These are phyloP conservation scores for Mucor racemosus DNA, from an alignment of 371 early-diverging fungal genomes.

Conservation along the genomic window DNA sequence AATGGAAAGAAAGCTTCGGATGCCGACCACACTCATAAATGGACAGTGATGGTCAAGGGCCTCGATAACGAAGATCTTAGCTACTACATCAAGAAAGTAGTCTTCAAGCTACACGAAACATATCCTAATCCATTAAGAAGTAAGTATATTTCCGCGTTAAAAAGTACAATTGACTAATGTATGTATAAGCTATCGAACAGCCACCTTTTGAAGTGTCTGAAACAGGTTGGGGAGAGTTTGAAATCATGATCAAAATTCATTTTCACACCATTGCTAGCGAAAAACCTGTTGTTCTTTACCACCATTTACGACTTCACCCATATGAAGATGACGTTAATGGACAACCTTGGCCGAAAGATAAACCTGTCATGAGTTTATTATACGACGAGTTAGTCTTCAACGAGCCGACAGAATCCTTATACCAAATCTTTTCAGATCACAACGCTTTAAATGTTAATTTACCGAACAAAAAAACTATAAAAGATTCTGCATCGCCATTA, in stretches of 20 bases:
- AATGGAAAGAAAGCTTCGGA: slow-evolving; percentile 67
- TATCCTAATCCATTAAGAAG: slow-evolving; percentile 86
- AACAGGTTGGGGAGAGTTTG: slow-evolving; percentile 99
- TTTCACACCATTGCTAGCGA: slow-evolving; percentile 80
- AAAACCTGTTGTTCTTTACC: slow-evolving; percentile 82
- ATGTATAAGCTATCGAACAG: slow-evolving; percentile 66
- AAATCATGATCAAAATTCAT: slow-evolving; percentile 89
- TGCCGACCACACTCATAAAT: slow-evolving; percentile 82
- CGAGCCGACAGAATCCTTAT: slow-evolving; percentile 86
- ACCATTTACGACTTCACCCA: slow-evolving; percentile 84
- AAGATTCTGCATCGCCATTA: slow-evolving; percentile 38
- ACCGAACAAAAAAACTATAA: slow-evolving; percentile 43
- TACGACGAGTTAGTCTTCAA: slow-evolving; percentile 91
- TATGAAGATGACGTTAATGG: slow-evolving; percentile 71
- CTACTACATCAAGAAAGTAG: slow-evolving; percentile 86
- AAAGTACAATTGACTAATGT: background rate
- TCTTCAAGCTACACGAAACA: slow-evolving; percentile 96
- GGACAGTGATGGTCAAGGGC: slow-evolving; percentile 89
- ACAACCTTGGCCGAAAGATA: slow-evolving; percentile 73
- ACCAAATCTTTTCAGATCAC: slow-evolving; percentile 67
- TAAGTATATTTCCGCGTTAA: slow-evolving; percentile 35
- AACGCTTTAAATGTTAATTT: slow-evolving; percentile 44
- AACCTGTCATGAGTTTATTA: slow-evolving; percentile 74
- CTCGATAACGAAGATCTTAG: slow-evolving; percentile 86
- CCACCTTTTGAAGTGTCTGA: slow-evolving; percentile 94